A percentile compares a stretch with the other conserved stretches of the same genome.
Evolutionary conservation across 768 basidiomycete species (phyloP).

Genomic region (Asterophora lycoperdoides): DNA sequence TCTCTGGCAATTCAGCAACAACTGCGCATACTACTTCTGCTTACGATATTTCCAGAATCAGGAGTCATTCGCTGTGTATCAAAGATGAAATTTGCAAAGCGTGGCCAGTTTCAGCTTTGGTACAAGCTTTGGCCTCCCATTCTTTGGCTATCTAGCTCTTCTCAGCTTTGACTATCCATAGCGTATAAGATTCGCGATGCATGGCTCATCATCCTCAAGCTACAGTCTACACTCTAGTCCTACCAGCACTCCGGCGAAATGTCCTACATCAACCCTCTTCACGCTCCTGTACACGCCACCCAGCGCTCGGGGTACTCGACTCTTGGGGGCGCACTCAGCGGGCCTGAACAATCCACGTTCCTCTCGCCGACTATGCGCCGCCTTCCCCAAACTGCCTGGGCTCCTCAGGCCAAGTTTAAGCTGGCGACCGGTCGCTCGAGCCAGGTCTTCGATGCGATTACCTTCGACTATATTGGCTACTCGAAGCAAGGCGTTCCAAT

Average conservation of each 20-base stretch:
- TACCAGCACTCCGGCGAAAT: constrained; percentile 17
- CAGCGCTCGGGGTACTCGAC: constrained; percentile 26
- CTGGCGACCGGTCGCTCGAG: constrained; percentile 18
- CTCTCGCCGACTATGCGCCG: constrained; percentile 28
- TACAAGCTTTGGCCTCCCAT: no score
- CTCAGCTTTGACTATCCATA: neutral
- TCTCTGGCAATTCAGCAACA: no score
- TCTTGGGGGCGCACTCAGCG: constrained; percentile 23
- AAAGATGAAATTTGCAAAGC: no score
- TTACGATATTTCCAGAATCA: no score
- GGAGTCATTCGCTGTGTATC: no score
- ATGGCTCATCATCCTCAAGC: neutral
- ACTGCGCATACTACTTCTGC: no score
- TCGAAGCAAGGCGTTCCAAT: constrained; percentile 41
- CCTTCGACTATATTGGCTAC: constrained; percentile 40
- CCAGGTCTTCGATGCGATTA: constrained; percentile 24
- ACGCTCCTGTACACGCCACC: constrained; percentile 30
- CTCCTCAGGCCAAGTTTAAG: constrained; percentile 22
- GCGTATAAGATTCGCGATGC: neutral
- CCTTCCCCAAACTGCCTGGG: constrained; percentile 31
- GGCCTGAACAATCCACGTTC: constrained; percentile 17
- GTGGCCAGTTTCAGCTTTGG: no score
- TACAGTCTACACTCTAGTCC: neutral
- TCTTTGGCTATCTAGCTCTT: neutral
- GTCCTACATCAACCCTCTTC: constrained; percentile 43